Evolutionary conservation across 495 filamentous ascomycete genomes (phyloP), one percentile per base, ranked within the genome.

Genomic region (Hypomontagnella submonticulosa): DNA sequence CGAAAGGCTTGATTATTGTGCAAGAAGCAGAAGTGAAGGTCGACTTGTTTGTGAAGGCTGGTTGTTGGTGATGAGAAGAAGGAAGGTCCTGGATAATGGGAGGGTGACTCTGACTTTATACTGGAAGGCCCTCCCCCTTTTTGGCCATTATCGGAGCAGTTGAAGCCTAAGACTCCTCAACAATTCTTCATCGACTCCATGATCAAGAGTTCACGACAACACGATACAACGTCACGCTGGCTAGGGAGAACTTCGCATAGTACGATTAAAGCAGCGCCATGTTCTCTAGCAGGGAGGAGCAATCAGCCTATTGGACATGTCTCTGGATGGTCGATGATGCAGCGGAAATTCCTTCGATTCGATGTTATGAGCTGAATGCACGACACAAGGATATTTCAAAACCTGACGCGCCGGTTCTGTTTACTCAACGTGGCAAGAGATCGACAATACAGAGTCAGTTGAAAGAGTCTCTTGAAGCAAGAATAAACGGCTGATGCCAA

Each of bases 1-100:
- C 57, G 66, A 43, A 50, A 50, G 59, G 58, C 49, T 66, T 54
- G 51, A 47, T 69, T 71, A 63, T 32, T 63, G 54, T 66, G 57
- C 18, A 66, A 59, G 37, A 57, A 54, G 47, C 38, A 57, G 63
- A 60, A 57, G 62, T 38, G 68, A 69, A 42, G 41, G 57, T 54
- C 61, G 46, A 57, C 3, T 56, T 56, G 61, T 27, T 18, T 49
- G 30, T 16, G 49, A 49, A 64, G 61, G 44, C 32, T 61, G 43
- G 47, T 60, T 68, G 61, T 23, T 58, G 59, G 19, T 60, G 62
- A 46, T 60, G 56, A 43, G 43, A 58, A 52, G 57, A 49, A 57
- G 41, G 47, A 54, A 64, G 9, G 30, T 57, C 15, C 59, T 46
- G 66, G 20, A 40, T 67, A 46, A 55, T 4, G 10, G 64, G 67